These are phyloP conservation scores for Monotropa hypopitys DNA, from an alignment of 179 eudicot genomes.

Conservation along the genomic window DNA sequence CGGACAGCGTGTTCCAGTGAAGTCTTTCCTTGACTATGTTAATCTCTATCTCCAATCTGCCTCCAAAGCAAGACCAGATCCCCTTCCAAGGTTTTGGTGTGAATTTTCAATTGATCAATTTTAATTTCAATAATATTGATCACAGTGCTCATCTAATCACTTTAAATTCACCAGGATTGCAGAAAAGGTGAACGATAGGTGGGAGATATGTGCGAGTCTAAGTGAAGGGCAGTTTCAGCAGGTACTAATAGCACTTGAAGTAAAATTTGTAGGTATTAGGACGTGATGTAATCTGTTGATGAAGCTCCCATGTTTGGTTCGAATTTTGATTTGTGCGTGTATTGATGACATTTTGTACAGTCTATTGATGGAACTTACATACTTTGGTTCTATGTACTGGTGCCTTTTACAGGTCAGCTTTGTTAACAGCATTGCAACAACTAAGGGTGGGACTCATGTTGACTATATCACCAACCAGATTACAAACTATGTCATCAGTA, in stretches of 20 bases:
- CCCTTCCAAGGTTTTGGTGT: constrained; percentile 40
- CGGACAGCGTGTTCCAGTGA: constrained; percentile 53
- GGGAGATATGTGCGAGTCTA: constrained; percentile 69
- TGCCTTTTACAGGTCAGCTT: constrained; percentile 63
- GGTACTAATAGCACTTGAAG: constrained; percentile 23
- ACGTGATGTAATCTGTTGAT: background rate
- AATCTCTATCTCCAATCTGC: constrained; percentile 48
- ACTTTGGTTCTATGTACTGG: background rate
- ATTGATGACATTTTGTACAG: background rate
- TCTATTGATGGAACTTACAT: background rate
- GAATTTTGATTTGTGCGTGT: background rate
- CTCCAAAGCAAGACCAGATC: constrained; percentile 19
- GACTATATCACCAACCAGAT: constrained; percentile 72
- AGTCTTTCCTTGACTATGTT: constrained; percentile 58
- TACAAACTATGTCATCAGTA: constrained; percentile 32
- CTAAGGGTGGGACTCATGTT: constrained; percentile 93
- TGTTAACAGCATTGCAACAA: constrained; percentile 73
- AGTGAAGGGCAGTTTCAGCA: constrained; percentile 88
- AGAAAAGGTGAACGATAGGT: constrained; percentile 56
- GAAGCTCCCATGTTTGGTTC: background rate
- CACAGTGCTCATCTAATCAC: background rate
- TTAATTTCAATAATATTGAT: background rate
- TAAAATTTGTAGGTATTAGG: background rate
- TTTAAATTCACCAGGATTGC: constrained; percentile 20
- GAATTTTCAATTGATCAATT: background rate